Evolutionary conservation across 495 filamentous ascomycete genomes (phyloP).

Genomic region (Lichina pygmaea): DNA sequence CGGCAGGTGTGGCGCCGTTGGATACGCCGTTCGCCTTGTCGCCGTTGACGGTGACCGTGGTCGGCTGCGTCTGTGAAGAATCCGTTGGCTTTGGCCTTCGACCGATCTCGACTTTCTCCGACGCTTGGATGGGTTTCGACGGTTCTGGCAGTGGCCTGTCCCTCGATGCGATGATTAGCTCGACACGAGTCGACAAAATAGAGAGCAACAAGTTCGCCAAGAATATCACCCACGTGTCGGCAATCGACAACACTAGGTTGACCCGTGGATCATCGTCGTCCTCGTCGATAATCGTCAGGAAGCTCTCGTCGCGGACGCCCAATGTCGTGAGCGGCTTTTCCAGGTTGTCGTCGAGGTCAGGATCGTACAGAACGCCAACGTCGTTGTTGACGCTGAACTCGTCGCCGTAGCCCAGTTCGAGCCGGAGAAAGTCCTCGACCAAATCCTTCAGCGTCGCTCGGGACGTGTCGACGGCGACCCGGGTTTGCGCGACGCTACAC

Average conservation of each 20-base stretch:
- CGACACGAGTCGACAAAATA: no score
- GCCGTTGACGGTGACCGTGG: no score
- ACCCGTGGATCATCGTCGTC: conserved; percentile 57
- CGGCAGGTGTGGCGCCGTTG: no score
- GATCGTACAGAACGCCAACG: conserved; percentile 55
- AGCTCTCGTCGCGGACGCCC: conserved; percentile 41
- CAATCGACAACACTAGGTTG: conserved; percentile 44
- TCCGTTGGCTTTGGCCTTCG: conserved; percentile 16
- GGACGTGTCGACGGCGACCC: conserved; percentile 37
- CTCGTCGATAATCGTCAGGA: conserved; percentile 68
- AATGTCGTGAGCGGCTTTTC: conserved; percentile 53
- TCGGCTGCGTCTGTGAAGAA: no score
- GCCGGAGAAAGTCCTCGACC: conserved; percentile 42
- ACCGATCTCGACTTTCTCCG: conserved; percentile 21
- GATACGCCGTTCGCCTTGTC: no score
- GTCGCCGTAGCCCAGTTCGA: conserved; percentile 52
- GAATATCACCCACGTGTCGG: conserved; percentile 14
- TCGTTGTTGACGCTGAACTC: conserved; percentile 56
- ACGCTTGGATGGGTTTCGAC: conserved; percentile 17
- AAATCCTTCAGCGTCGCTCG: conserved; percentile 60
- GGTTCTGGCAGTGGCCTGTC: conserved; percentile 12
- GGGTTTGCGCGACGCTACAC: conserved; percentile 45
- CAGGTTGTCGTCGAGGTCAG: conserved; percentile 68
- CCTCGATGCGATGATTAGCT: no score
- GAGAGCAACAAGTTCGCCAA: no score